Conservation (phyloP, 139 green algal genomes). For the Deuterostichococcus epilithicus region DNA sequence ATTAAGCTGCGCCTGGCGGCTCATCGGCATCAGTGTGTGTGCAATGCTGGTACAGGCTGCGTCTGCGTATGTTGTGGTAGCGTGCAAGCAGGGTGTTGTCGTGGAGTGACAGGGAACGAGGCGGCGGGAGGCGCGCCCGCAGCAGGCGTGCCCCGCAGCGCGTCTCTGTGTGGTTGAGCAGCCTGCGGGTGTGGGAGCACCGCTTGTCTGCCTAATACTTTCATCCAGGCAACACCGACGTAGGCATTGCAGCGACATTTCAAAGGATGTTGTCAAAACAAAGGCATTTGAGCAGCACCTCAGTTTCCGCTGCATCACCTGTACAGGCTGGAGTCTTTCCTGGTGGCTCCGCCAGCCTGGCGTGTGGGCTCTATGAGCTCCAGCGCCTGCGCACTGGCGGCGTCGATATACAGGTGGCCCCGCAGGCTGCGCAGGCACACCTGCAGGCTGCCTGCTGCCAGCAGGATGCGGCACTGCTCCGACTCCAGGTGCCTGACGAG, state of each 20-base stretch:
- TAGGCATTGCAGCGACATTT: too few species aligned
- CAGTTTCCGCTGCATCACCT: conserved; percentile 1
- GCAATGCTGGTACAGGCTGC: too few species aligned
- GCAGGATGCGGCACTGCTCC: conserved; percentile 17
- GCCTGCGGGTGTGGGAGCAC: conserved; percentile 30
- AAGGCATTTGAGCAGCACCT: not conserved
- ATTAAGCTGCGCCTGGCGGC: too few species aligned
- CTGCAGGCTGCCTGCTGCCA: conserved; percentile 22
- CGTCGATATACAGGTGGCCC: conserved; percentile 65
- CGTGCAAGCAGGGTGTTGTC: not conserved
- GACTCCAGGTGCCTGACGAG: conserved; percentile 34
- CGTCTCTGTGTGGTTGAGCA: conserved; percentile 61
- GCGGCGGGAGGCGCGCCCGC: conserved; percentile 29
- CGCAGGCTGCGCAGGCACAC: conserved; percentile 10
- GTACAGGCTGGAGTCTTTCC: conserved; percentile 24
- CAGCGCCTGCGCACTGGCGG: conserved; percentile 30
- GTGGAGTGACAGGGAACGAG: not conserved
- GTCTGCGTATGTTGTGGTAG: too few species aligned
- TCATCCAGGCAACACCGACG: too few species aligned
- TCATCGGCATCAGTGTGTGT: too few species aligned
- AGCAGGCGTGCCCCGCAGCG: conserved; percentile 58
- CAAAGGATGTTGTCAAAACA: too few species aligned
- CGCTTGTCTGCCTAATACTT: too few species aligned
- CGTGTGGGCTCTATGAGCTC: conserved; percentile 47
- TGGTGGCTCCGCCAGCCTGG: conserved; percentile 13